Percentiles rank a stretch among this genome's conserved stretches.
Evolutionary conservation across 805 yeast genomes (phyloP).

Genomic region (Myxozyma neglecta): DNA sequence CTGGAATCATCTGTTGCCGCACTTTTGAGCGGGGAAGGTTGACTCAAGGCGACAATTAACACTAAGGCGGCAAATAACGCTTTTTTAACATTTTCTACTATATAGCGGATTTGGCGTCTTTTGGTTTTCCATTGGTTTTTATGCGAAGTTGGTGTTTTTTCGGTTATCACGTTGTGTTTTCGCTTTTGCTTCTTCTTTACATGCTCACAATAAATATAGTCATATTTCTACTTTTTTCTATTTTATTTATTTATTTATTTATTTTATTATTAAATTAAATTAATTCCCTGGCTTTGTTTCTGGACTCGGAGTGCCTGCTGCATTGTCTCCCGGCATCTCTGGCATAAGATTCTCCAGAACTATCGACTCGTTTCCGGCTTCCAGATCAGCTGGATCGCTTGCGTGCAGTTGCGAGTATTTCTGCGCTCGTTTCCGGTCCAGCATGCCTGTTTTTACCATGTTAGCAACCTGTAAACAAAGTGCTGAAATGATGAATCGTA

Average conservation of each 20-base stretch:
- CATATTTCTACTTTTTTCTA: too few species aligned
- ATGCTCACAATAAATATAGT: not conserved
- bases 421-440: slow-evolving; percentile 33
- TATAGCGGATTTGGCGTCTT: too few species aligned
- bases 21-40: too few species aligned
- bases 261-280: not conserved
- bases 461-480: not conserved
- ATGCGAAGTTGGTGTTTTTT: not conserved
- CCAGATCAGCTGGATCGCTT: not conserved
- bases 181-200: not conserved
- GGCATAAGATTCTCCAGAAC: slow-evolving; percentile 7
- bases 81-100: too few species aligned
- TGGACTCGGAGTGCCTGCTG: not conserved
- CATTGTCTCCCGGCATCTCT: not conserved
- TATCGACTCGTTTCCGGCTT: not conserved
- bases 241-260: too few species aligned
- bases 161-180: not conserved
- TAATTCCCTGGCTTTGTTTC: not conserved
- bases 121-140: too few species aligned
- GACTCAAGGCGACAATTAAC: too few species aligned
- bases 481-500: slow-evolving; percentile 14
- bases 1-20: too few species aligned
- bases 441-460: slow-evolving; percentile 29
- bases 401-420: slow-evolving; percentile 26
- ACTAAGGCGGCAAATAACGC: too few species aligned